Base-by-base conservation (phyloP, 2,329 filamentous ascomycete genomes). In the Thielaviopsis musarum region DNA sequence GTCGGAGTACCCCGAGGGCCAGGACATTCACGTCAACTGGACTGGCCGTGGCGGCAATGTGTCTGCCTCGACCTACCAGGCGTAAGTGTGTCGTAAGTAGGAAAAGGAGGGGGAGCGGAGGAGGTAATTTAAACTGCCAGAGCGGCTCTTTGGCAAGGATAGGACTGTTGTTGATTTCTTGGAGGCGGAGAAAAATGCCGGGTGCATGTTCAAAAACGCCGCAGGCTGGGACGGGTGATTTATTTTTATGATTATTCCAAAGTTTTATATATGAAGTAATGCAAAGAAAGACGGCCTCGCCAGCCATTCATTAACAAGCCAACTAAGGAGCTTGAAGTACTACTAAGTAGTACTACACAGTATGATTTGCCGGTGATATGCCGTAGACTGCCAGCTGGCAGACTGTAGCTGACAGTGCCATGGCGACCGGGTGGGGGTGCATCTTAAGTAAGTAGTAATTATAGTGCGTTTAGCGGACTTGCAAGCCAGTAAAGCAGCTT, bases 21-120 rank as follows among this genome's bases (percentile, higher is more conserved):
- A 90, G 77, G 83, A 97, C 74, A 93, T 91, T 71, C 93, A 98
- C 82, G 90, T 97, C 74, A 98, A 98, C 88, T 98, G 93, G 93
- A 98, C 93, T 67, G 93, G 93, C 69, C 87, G 93, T 73, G 93
- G 93, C 71, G 93, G 93, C 70, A 93, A 97, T 72, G 87, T 98
- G 65, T 95, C 90, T 67, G 93, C 93, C 69, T 95, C 91, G 57
- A 97, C 91, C 67, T 98, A 98, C 82, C 87, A 90, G 77, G 93
- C 88, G 79, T 97, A 94, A 80, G 60, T 2, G 15, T 53, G n/a
- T 28, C 12, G 13, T 52, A 17, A 24, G 21, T 4, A 9, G 13
- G 10, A 24, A 52, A 6, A 24, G 13, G 21, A 24, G 7, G 49
- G 49, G 2, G 12, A 22, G 13, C 24, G 6, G 21, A 52, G 12